Conservation (phyloP, 805 yeast genomes). For the Danielia oregonensis region DNA sequence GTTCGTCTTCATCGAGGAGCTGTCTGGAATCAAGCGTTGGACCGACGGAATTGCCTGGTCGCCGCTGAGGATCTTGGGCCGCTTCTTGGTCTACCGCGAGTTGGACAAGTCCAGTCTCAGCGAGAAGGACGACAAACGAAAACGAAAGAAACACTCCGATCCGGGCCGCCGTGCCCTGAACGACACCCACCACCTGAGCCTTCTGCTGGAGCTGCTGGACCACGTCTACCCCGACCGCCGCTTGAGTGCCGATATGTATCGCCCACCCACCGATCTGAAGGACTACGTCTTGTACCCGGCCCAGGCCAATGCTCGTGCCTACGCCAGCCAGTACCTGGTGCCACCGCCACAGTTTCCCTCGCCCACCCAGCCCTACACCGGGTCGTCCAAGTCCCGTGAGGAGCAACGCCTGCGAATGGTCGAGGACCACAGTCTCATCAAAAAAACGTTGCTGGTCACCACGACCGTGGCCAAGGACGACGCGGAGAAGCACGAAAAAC, state of each 20-base stretch:
- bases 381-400: neutral
- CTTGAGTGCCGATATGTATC: neutral
- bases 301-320: neutral
- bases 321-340: neutral
- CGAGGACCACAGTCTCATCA: conserved; percentile 70
- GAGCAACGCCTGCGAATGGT: conserved; percentile 43
- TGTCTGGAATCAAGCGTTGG: conserved; percentile 87
- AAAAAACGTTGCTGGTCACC: conserved; percentile 75
- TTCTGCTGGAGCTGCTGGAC: neutral
- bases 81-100: conserved; percentile 81
- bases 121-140: conserved; percentile 43
- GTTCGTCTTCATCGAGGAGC: conserved; percentile 80
- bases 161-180: neutral
- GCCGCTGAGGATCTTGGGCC: conserved; percentile 82
- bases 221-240: neutral
- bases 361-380: neutral
- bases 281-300: neutral
- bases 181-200: neutral
- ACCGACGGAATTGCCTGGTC: conserved; percentile 96
- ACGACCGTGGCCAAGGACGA: conserved; percentile 28
- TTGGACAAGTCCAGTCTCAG: conserved; percentile 34
- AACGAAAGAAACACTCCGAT: conserved; percentile 24
- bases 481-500: conserved; percentile 25
- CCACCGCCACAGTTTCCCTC: neutral
- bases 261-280: neutral